phyloP scores from a whole-genome alignment of 306 rosid genomes.

The Fragaria nilgerrensis region DNA sequence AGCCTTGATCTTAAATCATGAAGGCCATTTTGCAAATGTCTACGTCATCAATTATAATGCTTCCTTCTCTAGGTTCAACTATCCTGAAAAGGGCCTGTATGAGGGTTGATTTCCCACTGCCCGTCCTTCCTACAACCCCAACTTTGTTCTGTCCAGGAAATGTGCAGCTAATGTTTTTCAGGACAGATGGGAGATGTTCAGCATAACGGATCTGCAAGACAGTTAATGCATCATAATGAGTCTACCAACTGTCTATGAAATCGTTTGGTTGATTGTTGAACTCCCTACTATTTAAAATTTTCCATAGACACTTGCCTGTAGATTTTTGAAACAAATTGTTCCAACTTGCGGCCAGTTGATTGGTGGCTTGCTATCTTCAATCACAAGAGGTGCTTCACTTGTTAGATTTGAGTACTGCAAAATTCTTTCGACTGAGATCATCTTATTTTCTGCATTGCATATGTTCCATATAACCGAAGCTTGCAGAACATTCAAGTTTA shows the following conservation, averaged over 20 bases:
- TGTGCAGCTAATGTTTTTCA: constrained; percentile 76
- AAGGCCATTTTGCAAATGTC: constrained; percentile 79
- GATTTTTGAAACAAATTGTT: constrained; percentile 67
- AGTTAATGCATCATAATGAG: constrained; percentile 3
- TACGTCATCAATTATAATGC: constrained; percentile 66
- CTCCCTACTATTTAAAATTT: constrained; percentile 1
- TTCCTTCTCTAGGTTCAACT: constrained; percentile 89
- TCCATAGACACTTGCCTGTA: constrained; percentile 46
- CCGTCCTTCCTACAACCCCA: constrained; percentile 95
- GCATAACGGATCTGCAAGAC: constrained; percentile 79
- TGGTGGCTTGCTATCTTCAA: constrained; percentile 69
- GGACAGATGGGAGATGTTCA: constrained; percentile 81
- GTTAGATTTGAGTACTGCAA: constrained; percentile 68
- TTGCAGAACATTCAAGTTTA: constrained; percentile 82
- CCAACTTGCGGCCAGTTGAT: constrained; percentile 86
- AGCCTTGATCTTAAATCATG: constrained; percentile 89
- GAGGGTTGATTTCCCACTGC: constrained; percentile 96
- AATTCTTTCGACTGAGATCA: constrained; percentile 95
- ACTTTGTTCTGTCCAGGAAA: constrained; percentile 86
- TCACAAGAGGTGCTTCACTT: constrained; percentile 84
- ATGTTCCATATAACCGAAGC: constrained; percentile 92
- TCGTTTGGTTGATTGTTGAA: not conserved
- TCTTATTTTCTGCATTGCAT: constrained; percentile 91
- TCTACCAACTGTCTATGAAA: not conserved
- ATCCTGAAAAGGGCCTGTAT: constrained; percentile 89